These are phyloP conservation scores for Canavalia ensiformis DNA, from an alignment of 306 rosid genomes.

Conservation along the genomic window DNA sequence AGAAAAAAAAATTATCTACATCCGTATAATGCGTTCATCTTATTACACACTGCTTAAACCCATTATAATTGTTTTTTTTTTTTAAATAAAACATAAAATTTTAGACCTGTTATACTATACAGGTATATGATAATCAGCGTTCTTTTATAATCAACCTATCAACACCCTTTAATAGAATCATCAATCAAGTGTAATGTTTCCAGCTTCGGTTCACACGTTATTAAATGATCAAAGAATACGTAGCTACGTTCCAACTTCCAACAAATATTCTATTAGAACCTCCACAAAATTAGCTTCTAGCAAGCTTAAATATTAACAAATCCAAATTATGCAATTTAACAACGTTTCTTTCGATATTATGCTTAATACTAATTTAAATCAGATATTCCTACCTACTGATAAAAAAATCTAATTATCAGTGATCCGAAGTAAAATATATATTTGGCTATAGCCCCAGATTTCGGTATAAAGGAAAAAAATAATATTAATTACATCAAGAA, in stretches of 20 bases:
- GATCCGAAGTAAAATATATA: not conserved
- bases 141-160: too few relatives aligned
- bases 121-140: too few relatives aligned
- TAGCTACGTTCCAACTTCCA: conserved; percentile 11
- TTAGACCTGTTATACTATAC: too few relatives aligned
- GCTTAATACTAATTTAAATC: not conserved
- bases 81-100: too few relatives aligned
- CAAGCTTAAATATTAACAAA: not conserved
- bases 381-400: too few relatives aligned
- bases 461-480: not conserved
- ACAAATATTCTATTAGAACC: not conserved
- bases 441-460: not conserved
- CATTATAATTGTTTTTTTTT: too few relatives aligned
- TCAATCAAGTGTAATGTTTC: not conserved
- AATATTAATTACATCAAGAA: not conserved
- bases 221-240: not conserved
- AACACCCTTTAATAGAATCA: not conserved
- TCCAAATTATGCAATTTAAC: not conserved
- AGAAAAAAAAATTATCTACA: too few relatives aligned
- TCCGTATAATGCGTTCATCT: too few relatives aligned
- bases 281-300: conserved; percentile 5
- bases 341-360: not conserved
- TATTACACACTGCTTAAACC: too few relatives aligned
- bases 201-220: not conserved
- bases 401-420: not conserved